A percentile compares a stretch with the other conserved stretches of the same genome.
Conservation (phyloP, 257 asterid species). For the Solanum pimpinellifolium region DNA sequence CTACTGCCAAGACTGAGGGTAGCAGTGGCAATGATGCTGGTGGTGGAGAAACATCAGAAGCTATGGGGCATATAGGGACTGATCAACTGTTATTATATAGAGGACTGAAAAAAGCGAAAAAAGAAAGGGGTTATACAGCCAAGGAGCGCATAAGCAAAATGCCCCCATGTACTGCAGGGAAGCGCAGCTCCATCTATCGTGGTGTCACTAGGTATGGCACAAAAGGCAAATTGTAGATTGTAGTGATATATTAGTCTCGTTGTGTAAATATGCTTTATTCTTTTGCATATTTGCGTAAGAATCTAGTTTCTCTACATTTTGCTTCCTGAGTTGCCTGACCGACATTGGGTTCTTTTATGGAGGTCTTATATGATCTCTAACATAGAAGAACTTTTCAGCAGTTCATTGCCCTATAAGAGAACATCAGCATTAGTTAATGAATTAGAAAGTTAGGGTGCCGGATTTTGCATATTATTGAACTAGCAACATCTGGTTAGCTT, state of each 20-base stretch:
- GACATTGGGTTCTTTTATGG: background rate
- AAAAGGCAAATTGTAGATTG: background rate
- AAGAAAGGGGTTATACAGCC: conserved; percentile 90
- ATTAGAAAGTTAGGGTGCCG: background rate
- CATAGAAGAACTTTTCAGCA: background rate
- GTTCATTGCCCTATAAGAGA: background rate
- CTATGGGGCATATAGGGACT: conserved; percentile 14
- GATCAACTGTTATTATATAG: conserved; percentile 63
- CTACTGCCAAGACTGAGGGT: conserved; percentile 45
- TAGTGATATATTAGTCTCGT: background rate
- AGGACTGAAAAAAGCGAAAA: conserved; percentile 87
- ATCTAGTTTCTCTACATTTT: background rate
- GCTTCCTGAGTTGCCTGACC: background rate
- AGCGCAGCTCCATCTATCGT: conserved; percentile 92
- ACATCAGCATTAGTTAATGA: background rate
- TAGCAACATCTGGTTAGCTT: background rate
- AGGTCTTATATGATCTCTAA: background rate
- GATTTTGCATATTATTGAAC: background rate
- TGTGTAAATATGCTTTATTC: background rate
- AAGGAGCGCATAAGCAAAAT: conserved; percentile 97
- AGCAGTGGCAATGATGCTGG: conserved; percentile 18
- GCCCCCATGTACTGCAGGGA: conserved; percentile 98
- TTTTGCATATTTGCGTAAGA: background rate
- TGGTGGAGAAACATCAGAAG: conserved; percentile 56
- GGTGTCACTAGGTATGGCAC: conserved; percentile 83